Percentiles rank a stretch among this genome's conserved stretches.
phyloP scores from a whole-genome alignment of 2,329 filamentous ascomycete species.

The Fusarium stilboides region DNA sequence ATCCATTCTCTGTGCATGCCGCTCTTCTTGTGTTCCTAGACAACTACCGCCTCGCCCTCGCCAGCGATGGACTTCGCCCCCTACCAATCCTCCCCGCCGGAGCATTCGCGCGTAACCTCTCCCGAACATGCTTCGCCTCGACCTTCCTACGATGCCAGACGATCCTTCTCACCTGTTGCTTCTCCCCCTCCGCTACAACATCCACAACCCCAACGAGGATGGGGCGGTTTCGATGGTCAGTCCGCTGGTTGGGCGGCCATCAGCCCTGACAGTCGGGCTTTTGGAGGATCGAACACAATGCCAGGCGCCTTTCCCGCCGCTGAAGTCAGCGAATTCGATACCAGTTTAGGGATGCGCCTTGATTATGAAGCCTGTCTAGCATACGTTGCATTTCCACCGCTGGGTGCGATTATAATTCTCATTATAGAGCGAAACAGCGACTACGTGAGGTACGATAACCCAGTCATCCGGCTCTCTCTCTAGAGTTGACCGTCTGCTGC shows the following conservation, averaged over 20 bases:
- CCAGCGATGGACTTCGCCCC: conserved; percentile 90
- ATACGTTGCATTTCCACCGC: conserved; percentile 87
- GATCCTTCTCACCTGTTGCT: conserved; percentile 66
- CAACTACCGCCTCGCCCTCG: not conserved
- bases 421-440: conserved; percentile 95
- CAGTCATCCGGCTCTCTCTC: not conserved
- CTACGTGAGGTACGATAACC: conserved; percentile 83
- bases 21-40: conserved; percentile 1
- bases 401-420: conserved; percentile 87
- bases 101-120: conserved; percentile 85
- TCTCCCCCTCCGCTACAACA: conserved; percentile 60
- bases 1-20: not conserved
- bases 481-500: not conserved
- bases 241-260: conserved; percentile 50
- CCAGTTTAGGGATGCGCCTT: conserved; percentile 86
- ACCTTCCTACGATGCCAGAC: conserved; percentile 69
- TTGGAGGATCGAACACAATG: conserved; percentile 47
- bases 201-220: conserved; percentile 72
- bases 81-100: conserved; percentile 93
- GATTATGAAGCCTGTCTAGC: conserved; percentile 93
- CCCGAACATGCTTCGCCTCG: conserved; percentile 71
- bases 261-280: conserved; percentile 41
- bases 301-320: conserved; percentile 58
- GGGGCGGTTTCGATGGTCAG: conserved; percentile 61
- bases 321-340: conserved; percentile 88